A percentile compares a stretch with the other conserved stretches of the same genome.
These are phyloP conservation scores for Keqinozyma sinolaborantium DNA, from an alignment of 1,139 yeast species.

Conservation along the genomic window DNA sequence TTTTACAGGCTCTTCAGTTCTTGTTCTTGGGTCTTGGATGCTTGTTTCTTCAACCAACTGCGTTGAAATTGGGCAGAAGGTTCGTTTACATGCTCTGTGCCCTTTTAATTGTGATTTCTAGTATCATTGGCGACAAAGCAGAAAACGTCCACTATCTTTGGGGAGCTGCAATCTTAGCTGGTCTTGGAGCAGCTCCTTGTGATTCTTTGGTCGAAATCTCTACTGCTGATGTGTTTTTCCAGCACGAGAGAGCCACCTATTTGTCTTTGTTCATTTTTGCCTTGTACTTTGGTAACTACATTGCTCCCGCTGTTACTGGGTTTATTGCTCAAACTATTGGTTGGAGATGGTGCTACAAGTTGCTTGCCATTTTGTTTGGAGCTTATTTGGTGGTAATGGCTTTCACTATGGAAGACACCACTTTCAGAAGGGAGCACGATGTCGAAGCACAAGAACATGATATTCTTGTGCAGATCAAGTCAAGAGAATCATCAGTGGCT, in stretches of 20 bases:
- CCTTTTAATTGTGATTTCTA: slow-evolving; percentile 42
- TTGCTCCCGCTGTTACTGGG: slow-evolving; percentile 46
- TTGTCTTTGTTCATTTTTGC: slow-evolving; percentile 36
- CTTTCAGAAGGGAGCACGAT: slow-evolving; percentile 12
- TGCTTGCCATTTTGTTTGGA: slow-evolving; percentile 10
- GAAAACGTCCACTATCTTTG: slow-evolving; percentile 38
- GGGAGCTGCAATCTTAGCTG: slow-evolving; percentile 39
- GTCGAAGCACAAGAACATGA: slow-evolving; percentile 4
- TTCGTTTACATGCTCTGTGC: slow-evolving; percentile 39
- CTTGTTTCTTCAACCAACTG: slow-evolving; percentile 12
- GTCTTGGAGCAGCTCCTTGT: slow-evolving; percentile 50
- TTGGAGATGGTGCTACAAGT: slow-evolving; percentile 41
- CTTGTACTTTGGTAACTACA: slow-evolving; percentile 40
- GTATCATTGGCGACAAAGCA: slow-evolving; percentile 31
- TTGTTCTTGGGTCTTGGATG: slow-evolving; percentile 26
- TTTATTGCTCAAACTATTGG: slow-evolving; percentile 50
- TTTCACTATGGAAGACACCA: slow-evolving; percentile 45
- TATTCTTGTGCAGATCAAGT: background rate
- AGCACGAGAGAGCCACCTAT: slow-evolving; percentile 48
- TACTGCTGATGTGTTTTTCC: slow-evolving; percentile 47
- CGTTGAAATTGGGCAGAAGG: slow-evolving; percentile 42
- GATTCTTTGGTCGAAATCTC: slow-evolving; percentile 54
- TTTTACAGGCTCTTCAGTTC: slow-evolving; percentile 29
- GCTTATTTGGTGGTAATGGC: slow-evolving; percentile 11
- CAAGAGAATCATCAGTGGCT: slow-evolving; percentile 1